phyloP scores from a whole-genome alignment of 1,284 basidiomycete species.

The Laetiporus sulphureus region DNA sequence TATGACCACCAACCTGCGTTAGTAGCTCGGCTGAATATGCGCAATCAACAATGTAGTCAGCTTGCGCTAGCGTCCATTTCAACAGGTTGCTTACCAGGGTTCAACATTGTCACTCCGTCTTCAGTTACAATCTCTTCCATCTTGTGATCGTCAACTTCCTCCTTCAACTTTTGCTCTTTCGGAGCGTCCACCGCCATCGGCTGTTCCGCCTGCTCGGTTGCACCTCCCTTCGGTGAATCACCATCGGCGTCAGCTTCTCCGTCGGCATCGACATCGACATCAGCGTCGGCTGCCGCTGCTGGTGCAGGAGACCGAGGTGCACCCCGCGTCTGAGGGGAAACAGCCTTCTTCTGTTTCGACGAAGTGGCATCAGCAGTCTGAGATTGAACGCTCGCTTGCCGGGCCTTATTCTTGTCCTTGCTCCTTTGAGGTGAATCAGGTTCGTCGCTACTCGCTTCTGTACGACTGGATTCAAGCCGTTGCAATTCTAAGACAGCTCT shows the following conservation, averaged over 20 bases:
- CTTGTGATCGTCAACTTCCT: slow-evolving; percentile 20
- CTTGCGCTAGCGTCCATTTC: background rate
- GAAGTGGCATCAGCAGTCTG: background rate
- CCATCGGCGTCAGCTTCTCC: slow-evolving; percentile 10
- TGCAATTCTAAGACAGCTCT: too few species aligned
- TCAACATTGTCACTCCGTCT: slow-evolving; percentile 59
- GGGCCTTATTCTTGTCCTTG: background rate
- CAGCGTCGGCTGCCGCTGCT: slow-evolving; percentile 5
- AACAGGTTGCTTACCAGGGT: slow-evolving; percentile 41
- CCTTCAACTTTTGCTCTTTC: background rate
- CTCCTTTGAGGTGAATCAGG: background rate
- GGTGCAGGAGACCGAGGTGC: slow-evolving; percentile 6
- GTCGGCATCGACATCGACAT: slow-evolving; percentile 9
- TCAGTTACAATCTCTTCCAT: slow-evolving; percentile 51
- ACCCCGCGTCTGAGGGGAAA: slow-evolving; percentile 1
- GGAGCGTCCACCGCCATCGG: too few species aligned
- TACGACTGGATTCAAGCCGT: slow-evolving; percentile 16
- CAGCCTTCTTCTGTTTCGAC: background rate
- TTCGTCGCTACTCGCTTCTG: background rate
- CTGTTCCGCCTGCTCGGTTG: slow-evolving; percentile 1
- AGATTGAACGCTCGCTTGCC: background rate
- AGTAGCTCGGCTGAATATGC: slow-evolving; percentile 49
- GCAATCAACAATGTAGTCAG: slow-evolving; percentile 1
- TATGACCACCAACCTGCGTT: slow-evolving; percentile 42
- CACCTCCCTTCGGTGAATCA: slow-evolving; percentile 1